Conservation (phyloP, 495 filamentous ascomycete species). For the Melanomma pulvis-pyrius region DNA sequence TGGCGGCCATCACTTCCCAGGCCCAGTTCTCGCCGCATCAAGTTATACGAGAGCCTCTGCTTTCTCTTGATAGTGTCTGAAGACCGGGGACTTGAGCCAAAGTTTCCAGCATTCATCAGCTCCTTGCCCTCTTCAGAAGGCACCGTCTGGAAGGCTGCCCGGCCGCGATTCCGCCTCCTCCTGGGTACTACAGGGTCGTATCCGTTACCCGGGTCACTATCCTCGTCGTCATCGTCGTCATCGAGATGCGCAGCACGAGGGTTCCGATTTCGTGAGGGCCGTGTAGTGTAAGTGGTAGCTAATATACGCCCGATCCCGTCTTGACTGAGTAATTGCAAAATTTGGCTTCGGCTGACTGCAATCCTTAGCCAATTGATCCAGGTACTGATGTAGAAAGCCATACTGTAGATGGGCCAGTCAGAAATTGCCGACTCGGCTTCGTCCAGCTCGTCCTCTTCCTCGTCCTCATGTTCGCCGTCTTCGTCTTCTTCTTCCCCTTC, state of each 20-base stretch:
- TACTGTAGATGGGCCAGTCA: constrained; percentile 32
- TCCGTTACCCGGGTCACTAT: constrained; percentile 25
- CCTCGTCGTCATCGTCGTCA: constrained; percentile 25
- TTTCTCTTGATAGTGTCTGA: constrained; percentile 58
- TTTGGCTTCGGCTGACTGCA: constrained; percentile 47
- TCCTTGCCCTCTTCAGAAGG: constrained; percentile 74
- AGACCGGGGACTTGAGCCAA: constrained; percentile 65
- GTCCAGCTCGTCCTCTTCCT: constrained; percentile 32
- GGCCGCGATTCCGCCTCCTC: constrained; percentile 42
- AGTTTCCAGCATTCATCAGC: constrained; percentile 78
- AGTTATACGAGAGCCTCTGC: constrained; percentile 62
- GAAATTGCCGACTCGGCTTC: constrained; percentile 15
- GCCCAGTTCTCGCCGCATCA: constrained; percentile 82
- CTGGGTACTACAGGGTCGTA: constrained; percentile 31
- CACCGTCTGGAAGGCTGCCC: constrained; percentile 65
- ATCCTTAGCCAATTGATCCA: constrained; percentile 31
- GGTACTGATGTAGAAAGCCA: background rate
- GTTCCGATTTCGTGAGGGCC: background rate
- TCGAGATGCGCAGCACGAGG: constrained; percentile 4
- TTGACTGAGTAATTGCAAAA: constrained; percentile 48
- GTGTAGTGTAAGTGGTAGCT: constrained; percentile 36
- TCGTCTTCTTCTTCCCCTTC: constrained; percentile 42
- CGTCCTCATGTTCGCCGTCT: constrained; percentile 32
- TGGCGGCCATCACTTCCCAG: constrained; percentile 56
- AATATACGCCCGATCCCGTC: constrained; percentile 48